Percentiles rank a stretch among this genome's conserved stretches.
phyloP scores from a whole-genome alignment of 805 yeast species.

The Lipomyces mesembrius region DNA sequence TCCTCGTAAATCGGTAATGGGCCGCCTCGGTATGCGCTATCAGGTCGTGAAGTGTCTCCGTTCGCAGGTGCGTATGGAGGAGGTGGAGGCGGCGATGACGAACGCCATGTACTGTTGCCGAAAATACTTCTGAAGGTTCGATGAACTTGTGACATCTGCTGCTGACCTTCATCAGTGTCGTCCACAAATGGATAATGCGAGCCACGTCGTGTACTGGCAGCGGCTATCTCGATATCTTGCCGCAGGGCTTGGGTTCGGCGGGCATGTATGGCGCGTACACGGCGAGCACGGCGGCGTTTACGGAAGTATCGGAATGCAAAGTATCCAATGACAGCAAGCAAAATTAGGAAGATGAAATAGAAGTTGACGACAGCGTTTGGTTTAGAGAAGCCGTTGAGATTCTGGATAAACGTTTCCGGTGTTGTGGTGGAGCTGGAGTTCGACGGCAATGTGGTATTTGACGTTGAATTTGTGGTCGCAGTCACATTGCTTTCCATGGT shows the following conservation, averaged over 20 bases:
- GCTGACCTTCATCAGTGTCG: conserved; percentile 4
- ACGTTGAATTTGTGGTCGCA: conserved; percentile 1
- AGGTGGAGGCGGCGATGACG: conserved; percentile 21
- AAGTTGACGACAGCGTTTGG: conserved; percentile 31
- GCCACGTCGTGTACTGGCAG: not conserved
- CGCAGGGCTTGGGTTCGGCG: conserved; percentile 26
- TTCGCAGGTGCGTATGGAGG: conserved; percentile 24
- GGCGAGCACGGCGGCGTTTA: conserved; percentile 19
- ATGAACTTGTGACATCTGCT: conserved; percentile 8
- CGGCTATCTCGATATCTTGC: conserved; percentile 28
- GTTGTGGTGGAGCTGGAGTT: conserved; percentile 14
- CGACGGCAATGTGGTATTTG: conserved; percentile 18
- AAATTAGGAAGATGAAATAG: conserved; percentile 29
- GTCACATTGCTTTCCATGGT: conserved; percentile 11
- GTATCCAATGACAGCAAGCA: conserved; percentile 26
- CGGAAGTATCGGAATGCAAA: conserved; percentile 25
- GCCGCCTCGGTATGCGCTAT: conserved; percentile 33
- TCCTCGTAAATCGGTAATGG: conserved; percentile 24
- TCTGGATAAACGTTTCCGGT: conserved; percentile 19
- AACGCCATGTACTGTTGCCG: not conserved
- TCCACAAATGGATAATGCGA: conserved; percentile 1
- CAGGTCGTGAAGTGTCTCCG: conserved; percentile 15
- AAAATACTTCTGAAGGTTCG: not conserved
- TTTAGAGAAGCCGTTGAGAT: conserved; percentile 27
- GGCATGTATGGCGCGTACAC: conserved; percentile 1